Base-by-base conservation (phyloP, 176 grass and related monocot species). In the Microstegium vimineum region DNA sequence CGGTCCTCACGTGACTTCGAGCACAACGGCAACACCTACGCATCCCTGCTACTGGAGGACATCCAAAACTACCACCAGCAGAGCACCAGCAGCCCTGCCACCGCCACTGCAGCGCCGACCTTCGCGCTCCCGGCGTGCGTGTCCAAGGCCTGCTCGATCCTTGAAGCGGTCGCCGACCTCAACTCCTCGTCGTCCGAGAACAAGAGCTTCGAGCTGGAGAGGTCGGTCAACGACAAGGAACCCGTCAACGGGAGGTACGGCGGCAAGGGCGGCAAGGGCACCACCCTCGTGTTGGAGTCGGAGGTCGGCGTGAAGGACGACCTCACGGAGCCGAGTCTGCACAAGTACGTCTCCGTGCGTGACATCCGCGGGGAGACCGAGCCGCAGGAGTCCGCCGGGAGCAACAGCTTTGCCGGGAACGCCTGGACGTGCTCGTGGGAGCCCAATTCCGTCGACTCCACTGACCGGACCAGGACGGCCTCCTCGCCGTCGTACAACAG, bases 141-240 rank as follows among this genome's bases (percentile, higher is more conserved):
- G 37, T 95, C 96, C 6, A 95, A 98, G 87, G 93, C 96, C 73
- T 95, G 90, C 73, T 98, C 96, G n/a, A 98, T 98, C 47, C 90
- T 98, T 3, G 93, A 98, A 81, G 96, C 96, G 5, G 96, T 98
- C 16, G 96, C 93, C 0, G 90, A 95, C 41, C 91, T 98, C 83
- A 93, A 98, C 82, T 95, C 93, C 1, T 88, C 89, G 0, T 88
- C 91, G 1, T 91, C 96, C 15, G 90, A 92, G 59, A 89, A 85
- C 73, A 88, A 71, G 82, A 89, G 73, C 80, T 81, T 75, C 20
- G 83, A 82, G 8, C 46, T 82, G 10, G 83, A 86, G 5, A 45
- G 62, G 14, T 89, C 81, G 7, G 74, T 22, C 76, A 77, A 89
- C 25, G 84, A 91, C 41, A 87, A 81, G 64, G 86, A 84, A 16